These are phyloP conservation scores for Salix dunnii DNA, from an alignment of 345 rosid genomes.

Conservation along the genomic window DNA sequence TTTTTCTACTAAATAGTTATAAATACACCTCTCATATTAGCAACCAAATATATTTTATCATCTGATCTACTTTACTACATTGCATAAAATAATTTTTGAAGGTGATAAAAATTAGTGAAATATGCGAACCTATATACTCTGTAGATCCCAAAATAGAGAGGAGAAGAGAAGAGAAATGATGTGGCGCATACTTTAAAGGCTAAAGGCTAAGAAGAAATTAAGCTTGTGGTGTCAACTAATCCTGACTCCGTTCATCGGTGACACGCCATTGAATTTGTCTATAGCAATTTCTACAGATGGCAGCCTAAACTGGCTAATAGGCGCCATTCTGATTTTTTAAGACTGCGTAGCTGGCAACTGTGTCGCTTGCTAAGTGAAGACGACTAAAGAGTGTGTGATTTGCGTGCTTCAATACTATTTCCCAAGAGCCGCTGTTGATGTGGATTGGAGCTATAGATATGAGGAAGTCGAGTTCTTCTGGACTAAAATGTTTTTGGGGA, in stretches of 20 bases:
- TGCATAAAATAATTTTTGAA: too few species aligned
- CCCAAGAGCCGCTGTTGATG: neutral
- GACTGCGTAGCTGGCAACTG: constrained; percentile 8
- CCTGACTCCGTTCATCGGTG: neutral
- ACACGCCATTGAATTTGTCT: neutral
- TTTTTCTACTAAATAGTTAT: too few species aligned
- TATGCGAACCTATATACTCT: too few species aligned
- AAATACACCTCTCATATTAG: too few species aligned
- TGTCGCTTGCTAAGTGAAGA: neutral
- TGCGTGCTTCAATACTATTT: neutral
- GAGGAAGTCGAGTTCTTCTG: neutral
- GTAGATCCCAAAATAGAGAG: too few species aligned
- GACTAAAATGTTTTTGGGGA: neutral
- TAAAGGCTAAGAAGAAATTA: constrained; percentile 6
- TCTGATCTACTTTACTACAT: too few species aligned
- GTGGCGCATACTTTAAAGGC: constrained; percentile 12
- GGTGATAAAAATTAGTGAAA: too few species aligned
- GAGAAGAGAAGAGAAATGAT: constrained; percentile 6
- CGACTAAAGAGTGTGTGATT: neutral
- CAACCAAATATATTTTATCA: too few species aligned
- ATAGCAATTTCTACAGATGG: neutral
- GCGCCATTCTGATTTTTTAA: neutral
- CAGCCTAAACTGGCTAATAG: constrained; percentile 3
- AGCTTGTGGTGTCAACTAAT: constrained; percentile 21
- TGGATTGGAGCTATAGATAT: neutral